phyloP scores from a whole-genome alignment of 2,329 filamentous ascomycete genomes.

The Penicillium sumatraense region DNA sequence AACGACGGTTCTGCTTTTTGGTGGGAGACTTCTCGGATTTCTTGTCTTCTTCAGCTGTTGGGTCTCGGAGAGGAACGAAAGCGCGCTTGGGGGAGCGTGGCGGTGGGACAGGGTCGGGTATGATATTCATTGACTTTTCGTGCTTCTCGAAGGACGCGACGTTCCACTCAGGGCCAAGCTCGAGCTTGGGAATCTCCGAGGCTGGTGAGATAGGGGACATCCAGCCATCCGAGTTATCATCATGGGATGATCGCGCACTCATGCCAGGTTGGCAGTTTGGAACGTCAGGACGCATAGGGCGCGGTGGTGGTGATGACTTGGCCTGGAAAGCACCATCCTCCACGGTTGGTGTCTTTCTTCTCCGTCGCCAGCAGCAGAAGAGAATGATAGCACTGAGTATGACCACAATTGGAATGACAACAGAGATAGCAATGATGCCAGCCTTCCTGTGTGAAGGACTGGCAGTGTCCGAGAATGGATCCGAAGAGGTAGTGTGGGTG shows the following conservation, averaged over 20 bases:
- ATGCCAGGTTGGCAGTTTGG: constrained; percentile 30
- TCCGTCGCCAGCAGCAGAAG: constrained; percentile 41
- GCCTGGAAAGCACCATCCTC: constrained; percentile 29
- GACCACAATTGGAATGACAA: constrained; percentile 40
- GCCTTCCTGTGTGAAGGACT: constrained; percentile 35
- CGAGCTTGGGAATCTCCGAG: constrained; percentile 39
- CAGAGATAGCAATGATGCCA: constrained; percentile 42
- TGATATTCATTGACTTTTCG: constrained; percentile 19
- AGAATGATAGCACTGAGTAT: constrained; percentile 34
- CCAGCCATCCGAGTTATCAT: constrained; percentile 27
- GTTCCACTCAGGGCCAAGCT: constrained; percentile 40
- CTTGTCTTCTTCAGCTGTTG: constrained; percentile 27
- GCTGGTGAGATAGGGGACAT: constrained; percentile 28
- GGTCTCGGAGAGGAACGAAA: constrained; percentile 30
- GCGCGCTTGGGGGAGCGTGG: constrained; percentile 36
- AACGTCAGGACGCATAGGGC: constrained; percentile 26
- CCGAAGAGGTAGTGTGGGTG: constrained; percentile 20
- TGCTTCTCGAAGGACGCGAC: constrained; percentile 30
- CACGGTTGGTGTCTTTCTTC: constrained; percentile 28
- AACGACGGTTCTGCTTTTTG: constrained; percentile 32
- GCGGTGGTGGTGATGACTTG: constrained; percentile 25
- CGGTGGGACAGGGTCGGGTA: constrained; percentile 30
- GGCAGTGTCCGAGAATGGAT: constrained; percentile 24
- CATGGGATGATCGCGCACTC: constrained; percentile 23
- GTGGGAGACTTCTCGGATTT: constrained; percentile 21